Base-by-base conservation (phyloP, 2,329 filamentous ascomycete genomes). In the Fusarium liriodendri region DNA sequence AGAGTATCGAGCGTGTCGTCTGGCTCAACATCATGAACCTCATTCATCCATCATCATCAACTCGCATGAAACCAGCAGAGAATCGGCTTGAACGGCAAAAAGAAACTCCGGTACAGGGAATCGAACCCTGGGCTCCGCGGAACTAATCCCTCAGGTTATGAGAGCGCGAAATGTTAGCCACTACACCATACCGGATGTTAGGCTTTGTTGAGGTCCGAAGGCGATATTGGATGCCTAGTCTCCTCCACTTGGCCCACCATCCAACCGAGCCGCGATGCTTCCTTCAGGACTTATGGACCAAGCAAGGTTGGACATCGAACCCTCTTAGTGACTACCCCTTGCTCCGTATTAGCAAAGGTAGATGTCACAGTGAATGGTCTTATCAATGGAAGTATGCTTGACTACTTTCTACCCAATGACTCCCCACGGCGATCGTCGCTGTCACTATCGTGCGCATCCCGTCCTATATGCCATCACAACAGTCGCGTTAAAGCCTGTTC, bases 141-240 rank as follows among this genome's bases (percentile, higher is more conserved):
- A 22, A 4, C 52, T 32, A 22, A 0, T 55, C 52, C 32, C 52
- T 57, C 52, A 57, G 32, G 20, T 57, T 57, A 72, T 73, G 78
- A 80, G 78, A 80, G 78, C 78, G 78, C 76, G 77, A 80, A 80
- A 80, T 80, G 78, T 80, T 80, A 77, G 77, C 78, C 78, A 80
- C 78, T 80, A 80, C 78, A 80, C 78, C 78, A 80, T 79, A 79
- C 78, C 78, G 78, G 78, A 80, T 58, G 20, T 57, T 50, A 18
- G 16, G 8, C 25, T 27, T 50, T 27, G n/a, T 35, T 55, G n/a
- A 4, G 20, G 6, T 1, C 1, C 0, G 4, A 7, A 6, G 2
- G 11, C 10, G 14, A 55, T 20, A 35, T 55, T 25, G n/a, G 8
- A 2, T 1, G 2, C 3, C n/a, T 55, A 33, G 29, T 50, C 5